phyloP scores from a whole-genome alignment of 2,329 filamentous ascomycete species.

The Aplosporella prunicola region DNA sequence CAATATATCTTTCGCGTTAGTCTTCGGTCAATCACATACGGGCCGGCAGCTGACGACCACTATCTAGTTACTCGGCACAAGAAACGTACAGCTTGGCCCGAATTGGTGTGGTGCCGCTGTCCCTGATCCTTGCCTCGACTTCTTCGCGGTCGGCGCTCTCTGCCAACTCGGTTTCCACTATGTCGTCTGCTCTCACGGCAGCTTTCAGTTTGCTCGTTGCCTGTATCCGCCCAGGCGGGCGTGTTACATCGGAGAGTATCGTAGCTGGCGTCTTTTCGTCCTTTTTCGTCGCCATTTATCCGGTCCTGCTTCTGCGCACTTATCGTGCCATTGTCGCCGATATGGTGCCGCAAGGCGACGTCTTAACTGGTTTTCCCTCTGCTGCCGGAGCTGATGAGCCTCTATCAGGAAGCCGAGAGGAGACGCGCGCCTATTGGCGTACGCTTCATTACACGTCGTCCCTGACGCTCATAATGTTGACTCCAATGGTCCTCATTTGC shows the following conservation, averaged over 20 bases:
- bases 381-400: slow-evolving; percentile 2
- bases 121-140: slow-evolving; percentile 40
- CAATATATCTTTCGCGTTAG: slow-evolving; percentile 46
- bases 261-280: slow-evolving; percentile 45
- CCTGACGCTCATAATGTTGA: slow-evolving; percentile 39
- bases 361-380: slow-evolving; percentile 31
- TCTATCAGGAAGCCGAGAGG: slow-evolving; percentile 29
- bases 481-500: slow-evolving; percentile 41
- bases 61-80: slow-evolving; percentile 38
- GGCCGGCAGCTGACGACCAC: slow-evolving; percentile 2
- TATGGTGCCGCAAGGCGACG: slow-evolving; percentile 36
- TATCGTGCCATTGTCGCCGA: slow-evolving; percentile 39
- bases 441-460: slow-evolving; percentile 44
- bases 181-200: slow-evolving; percentile 42
- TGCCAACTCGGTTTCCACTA: slow-evolving; percentile 37
- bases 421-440: slow-evolving; percentile 43
- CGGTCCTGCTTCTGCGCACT: slow-evolving; percentile 41
- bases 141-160: slow-evolving; percentile 38
- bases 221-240: slow-evolving; percentile 35
- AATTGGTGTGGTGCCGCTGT: slow-evolving; percentile 41
- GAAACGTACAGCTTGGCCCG: slow-evolving; percentile 45
- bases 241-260: slow-evolving; percentile 43
- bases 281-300: slow-evolving; percentile 43
- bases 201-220: slow-evolving; percentile 44
- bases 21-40: no score